A percentile compares a stretch with the other conserved stretches of the same genome.
Evolutionary conservation across 805 yeast species (phyloP).

Genomic region (Blastobotrys muscicola): DNA sequence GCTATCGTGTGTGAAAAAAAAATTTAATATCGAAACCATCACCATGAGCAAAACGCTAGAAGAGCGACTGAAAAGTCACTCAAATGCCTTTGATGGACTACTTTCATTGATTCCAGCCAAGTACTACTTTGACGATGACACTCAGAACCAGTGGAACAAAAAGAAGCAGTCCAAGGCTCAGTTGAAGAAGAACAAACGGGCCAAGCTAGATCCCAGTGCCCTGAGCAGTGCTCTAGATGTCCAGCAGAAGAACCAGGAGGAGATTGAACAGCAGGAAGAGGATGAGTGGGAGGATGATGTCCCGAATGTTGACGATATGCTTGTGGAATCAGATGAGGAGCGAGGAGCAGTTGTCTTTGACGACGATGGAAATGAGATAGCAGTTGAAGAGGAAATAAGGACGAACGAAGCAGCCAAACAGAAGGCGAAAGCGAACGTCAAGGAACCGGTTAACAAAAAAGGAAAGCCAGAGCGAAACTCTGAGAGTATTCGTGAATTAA

Average conservation of each 20-base stretch:
- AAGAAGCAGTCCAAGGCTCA: conserved; percentile 60
- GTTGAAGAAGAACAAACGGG: conserved; percentile 53
- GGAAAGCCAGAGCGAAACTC: conserved; percentile 4
- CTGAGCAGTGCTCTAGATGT: conserved; percentile 28
- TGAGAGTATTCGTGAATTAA: conserved; percentile 49
- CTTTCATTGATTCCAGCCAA: conserved; percentile 89
- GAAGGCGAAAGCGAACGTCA: conserved; percentile 10
- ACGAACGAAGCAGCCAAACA: conserved; percentile 17
- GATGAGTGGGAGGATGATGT: conserved; percentile 17
- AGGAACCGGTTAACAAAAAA: not conserved
- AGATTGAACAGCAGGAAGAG: conserved; percentile 17
- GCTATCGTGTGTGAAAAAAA: not conserved
- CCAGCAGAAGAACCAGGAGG: conserved; percentile 28
- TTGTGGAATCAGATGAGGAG: conserved; percentile 10
- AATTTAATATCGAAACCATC: not conserved
- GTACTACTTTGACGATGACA: conserved; percentile 84
- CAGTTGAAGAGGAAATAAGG: conserved; percentile 19
- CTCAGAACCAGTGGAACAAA: conserved; percentile 83
- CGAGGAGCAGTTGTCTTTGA: conserved; percentile 18
- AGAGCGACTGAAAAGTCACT: conserved; percentile 28
- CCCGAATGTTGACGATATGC: conserved; percentile 3
- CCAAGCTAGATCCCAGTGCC: conserved; percentile 61
- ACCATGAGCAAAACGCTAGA: conserved; percentile 17
- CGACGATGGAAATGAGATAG: conserved; percentile 24
- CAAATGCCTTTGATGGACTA: conserved; percentile 67